Percentiles rank a stretch among this genome's conserved stretches.
These are phyloP conservation scores for Ustilago loliicola DNA, from an alignment of 1,284 basidiomycete genomes.

Conservation along the genomic window DNA sequence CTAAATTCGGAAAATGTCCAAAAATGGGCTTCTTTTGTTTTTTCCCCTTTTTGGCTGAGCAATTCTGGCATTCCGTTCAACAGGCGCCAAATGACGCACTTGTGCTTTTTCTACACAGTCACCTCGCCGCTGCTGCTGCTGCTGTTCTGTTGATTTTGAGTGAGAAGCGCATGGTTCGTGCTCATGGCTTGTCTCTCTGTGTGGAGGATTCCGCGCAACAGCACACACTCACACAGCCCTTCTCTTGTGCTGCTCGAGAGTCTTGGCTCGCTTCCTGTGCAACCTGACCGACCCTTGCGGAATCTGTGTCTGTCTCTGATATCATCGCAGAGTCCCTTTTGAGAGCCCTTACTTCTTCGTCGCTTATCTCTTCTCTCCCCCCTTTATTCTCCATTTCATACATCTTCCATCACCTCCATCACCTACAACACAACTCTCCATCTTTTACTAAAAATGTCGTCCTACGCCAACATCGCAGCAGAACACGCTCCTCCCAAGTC, in stretches of 20 bases:
- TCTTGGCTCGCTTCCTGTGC: background rate
- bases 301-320: slow-evolving; percentile 2
- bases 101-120: slow-evolving; percentile 18
- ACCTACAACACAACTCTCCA: background rate
- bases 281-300: slow-evolving; percentile 2
- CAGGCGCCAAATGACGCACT: slow-evolving; percentile 40
- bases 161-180: background rate
- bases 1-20: slow-evolving; percentile 11
- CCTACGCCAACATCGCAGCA: slow-evolving; percentile 58
- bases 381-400: background rate
- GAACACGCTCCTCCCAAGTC: slow-evolving; percentile 54
- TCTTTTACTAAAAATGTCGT: slow-evolving; percentile 22
- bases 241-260: background rate
- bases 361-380: background rate
- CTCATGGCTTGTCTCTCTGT: background rate
- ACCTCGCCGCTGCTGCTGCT: slow-evolving; percentile 12
- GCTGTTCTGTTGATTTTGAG: background rate
- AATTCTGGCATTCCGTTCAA: slow-evolving; percentile 21
- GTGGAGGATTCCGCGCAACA: slow-evolving; percentile 5
- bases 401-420: background rate
- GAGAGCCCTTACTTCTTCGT: background rate
- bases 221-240: background rate
- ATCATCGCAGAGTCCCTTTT: slow-evolving; percentile 4
- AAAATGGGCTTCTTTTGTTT: slow-evolving; percentile 4
- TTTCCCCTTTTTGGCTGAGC: background rate